phyloP scores from a whole-genome alignment of 1,284 basidiomycete genomes.

The Ustilago nuda region DNA sequence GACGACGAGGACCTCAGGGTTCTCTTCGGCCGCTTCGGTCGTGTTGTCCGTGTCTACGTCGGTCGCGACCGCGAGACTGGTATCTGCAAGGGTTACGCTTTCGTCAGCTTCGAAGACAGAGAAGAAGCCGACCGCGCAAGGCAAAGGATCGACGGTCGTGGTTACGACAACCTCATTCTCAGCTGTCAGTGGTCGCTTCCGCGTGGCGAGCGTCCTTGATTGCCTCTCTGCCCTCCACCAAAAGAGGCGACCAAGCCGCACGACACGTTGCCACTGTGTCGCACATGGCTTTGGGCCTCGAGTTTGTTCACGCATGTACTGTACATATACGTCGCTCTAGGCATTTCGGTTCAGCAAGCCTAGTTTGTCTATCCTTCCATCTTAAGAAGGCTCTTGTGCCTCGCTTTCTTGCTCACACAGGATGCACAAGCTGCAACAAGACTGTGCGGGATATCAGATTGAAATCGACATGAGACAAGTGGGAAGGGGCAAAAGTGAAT shows the following conservation, averaged over 20 bases:
- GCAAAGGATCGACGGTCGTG: constrained; percentile 91
- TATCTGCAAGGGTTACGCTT: constrained; percentile 93
- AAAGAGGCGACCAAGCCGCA: constrained; percentile 14
- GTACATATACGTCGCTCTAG: constrained; percentile 39
- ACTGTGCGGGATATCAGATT: constrained; percentile 28
- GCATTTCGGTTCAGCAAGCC: constrained; percentile 23
- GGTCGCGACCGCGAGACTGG: constrained; percentile 95
- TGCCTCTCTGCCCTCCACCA: background rate
- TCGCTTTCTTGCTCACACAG: background rate
- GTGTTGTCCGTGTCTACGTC: constrained; percentile 90
- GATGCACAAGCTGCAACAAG: background rate
- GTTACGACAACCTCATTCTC: constrained; percentile 88
- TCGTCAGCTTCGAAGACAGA: constrained; percentile 90
- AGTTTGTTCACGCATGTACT: constrained; percentile 30
- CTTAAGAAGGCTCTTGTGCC: background rate
- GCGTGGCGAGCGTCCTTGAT: constrained; percentile 63
- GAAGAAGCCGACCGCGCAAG: constrained; percentile 86
- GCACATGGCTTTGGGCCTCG: background rate
- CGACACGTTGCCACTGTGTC: background rate
- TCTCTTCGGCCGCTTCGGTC: constrained; percentile 76
- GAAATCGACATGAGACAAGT: constrained; percentile 1
- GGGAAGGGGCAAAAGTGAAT: background rate
- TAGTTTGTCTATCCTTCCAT: constrained; percentile 16
- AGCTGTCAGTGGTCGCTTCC: constrained; percentile 83
- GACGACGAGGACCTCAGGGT: constrained; percentile 94